Evolutionary conservation across 805 yeast species (phyloP), one percentile per base, ranked within the genome.

Genomic region (Wickerhamiella sorbophila): DNA sequence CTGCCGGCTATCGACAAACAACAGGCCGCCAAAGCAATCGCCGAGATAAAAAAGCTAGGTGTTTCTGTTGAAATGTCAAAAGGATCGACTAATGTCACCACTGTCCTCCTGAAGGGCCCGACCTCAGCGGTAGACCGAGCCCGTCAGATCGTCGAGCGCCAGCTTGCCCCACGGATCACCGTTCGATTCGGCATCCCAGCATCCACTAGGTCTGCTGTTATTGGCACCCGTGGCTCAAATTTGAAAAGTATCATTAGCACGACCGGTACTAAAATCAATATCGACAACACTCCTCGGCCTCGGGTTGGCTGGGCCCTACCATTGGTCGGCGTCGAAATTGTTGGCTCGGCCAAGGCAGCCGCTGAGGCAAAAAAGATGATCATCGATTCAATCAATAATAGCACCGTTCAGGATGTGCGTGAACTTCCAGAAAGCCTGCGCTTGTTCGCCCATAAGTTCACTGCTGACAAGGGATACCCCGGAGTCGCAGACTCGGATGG

Each of bases 321-420:
- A 38, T 58, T 72, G n/a, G 68, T 80, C 26, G 65, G 67, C 27
- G 78, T 87, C 42, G 63, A 75, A 21, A 65, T 87, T 43, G 79
- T 74, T 46, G 97, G 96, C 63, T 94, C 86, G 56, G 70, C 73
- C 46, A 93, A 82, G 57, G 86, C 95, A 42, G 81, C 82, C 51
- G 71, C 69, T 48, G 69, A 70, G 39, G 95, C 96, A 24, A 79
- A 79, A 55, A 59, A 64, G 29, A 74, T 69, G 56, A 85, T 88
- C 49, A 51, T 74, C 54, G 74, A 72, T 17, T 80, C 86, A 52
- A 93, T 86, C 54, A 82, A 80, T 54, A 77, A 80, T 53, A 79
- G 85, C 42, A 20, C 40, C 14, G 19, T 15, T 51, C 46, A 49
- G 19, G 56, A 50, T 31, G 47, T 38, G 33, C 45, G 47, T 37